A percentile compares a stretch with the other conserved stretches of the same genome.
Evolutionary conservation across 1,139 yeast genomes (phyloP).

Genomic region (Suhomyces wounanorum): DNA sequence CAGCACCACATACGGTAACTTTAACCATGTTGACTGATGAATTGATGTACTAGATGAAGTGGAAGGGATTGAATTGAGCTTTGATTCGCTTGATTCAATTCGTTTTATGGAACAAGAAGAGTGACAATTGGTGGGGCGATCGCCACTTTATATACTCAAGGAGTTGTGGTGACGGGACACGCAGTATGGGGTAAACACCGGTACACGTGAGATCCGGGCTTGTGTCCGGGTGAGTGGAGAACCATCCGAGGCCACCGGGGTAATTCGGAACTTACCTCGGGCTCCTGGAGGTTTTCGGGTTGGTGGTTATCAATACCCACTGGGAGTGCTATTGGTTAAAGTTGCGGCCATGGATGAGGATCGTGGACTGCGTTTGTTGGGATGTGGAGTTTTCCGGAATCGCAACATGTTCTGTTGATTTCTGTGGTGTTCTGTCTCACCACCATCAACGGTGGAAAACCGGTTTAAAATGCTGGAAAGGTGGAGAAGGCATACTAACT

Average conservation of each 20-base stretch:
- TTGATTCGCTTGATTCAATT: not conserved
- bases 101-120: not conserved
- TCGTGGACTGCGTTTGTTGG: not conserved
- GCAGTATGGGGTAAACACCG: slow-evolving; percentile 7
- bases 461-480: no score
- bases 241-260: slow-evolving; percentile 8
- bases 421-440: no score
- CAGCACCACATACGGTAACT: slow-evolving; percentile 93
- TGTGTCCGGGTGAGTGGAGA: slow-evolving; percentile 13
- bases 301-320: not conserved
- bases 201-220: slow-evolving; percentile 8
- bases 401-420: no score
- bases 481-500: no score
- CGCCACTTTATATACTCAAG: slow-evolving; percentile 4
- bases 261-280: not conserved
- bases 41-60: not conserved
- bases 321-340: not conserved
- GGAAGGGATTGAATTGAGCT: not conserved
- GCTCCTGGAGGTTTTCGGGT: not conserved
- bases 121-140: slow-evolving; percentile 1
- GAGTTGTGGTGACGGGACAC: not conserved
- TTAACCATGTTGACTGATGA: slow-evolving; percentile 40
- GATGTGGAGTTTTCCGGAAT: not conserved
- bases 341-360: not conserved
- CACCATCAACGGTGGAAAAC: no score